A percentile compares a stretch with the other conserved stretches of the same genome.
These are phyloP conservation scores for Filosporella fistucella DNA, from an alignment of 495 filamentous ascomycete genomes.

Conservation along the genomic window DNA sequence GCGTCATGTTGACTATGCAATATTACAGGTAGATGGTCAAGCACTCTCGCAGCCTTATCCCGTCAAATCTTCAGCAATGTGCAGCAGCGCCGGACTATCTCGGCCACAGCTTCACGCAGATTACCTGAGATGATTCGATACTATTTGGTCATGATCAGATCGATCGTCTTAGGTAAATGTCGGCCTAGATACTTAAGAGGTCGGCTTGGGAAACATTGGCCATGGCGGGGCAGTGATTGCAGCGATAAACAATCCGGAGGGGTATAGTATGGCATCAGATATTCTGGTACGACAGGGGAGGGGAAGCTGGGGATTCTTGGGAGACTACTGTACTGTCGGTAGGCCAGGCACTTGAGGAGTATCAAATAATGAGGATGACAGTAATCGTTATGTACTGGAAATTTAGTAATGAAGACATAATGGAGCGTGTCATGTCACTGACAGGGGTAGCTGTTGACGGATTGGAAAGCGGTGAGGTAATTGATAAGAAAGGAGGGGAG, in stretches of 20 bases:
- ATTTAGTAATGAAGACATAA: slow-evolving; percentile 22
- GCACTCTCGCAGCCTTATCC: slow-evolving; percentile 8
- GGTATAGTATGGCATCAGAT: no score
- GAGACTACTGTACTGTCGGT: not conserved
- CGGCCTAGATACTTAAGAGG: slow-evolving; percentile 3
- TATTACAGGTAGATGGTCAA: slow-evolving; percentile 15
- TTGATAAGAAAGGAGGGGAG: slow-evolving; percentile 15
- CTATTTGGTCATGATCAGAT: not conserved
- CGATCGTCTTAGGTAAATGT: slow-evolving; percentile 6
- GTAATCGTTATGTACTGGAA: slow-evolving; percentile 7
- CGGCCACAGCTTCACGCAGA: slow-evolving; percentile 7
- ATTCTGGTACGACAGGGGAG: not conserved
- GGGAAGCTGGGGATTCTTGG: not conserved
- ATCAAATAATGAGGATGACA: slow-evolving; percentile 8
- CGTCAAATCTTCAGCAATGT: slow-evolving; percentile 1
- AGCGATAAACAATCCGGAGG: no score
- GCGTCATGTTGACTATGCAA: slow-evolving; percentile 23
- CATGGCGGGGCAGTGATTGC: slow-evolving; percentile 15
- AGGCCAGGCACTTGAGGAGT: not conserved
- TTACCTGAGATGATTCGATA: slow-evolving; percentile 9
- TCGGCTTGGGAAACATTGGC: not conserved
- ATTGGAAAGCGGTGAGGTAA: slow-evolving; percentile 16
- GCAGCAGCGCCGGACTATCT: slow-evolving; percentile 7
- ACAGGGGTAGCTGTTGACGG: not conserved
- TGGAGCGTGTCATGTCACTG: slow-evolving; percentile 4